Percentiles rank a stretch among this genome's conserved stretches.
phyloP scores from a whole-genome alignment of 345 rosid genomes.

The Eucalyptus victrix region DNA sequence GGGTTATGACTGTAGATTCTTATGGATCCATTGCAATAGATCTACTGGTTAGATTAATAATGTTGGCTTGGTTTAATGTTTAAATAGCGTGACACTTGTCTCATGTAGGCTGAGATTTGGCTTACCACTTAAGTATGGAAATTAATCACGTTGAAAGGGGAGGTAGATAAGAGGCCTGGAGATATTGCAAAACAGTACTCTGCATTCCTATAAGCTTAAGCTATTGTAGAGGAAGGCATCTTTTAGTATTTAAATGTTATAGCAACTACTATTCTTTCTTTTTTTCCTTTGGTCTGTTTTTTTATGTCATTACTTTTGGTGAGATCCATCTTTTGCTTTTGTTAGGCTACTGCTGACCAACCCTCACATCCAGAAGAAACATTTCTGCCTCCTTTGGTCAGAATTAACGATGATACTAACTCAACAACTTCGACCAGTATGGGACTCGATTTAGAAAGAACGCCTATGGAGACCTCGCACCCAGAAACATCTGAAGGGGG shows the following conservation, averaged over 20 bases:
- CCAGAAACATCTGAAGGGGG: slow-evolving; percentile 24
- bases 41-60: background rate
- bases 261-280: background rate
- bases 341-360: slow-evolving; percentile 46
- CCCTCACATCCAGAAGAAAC: slow-evolving; percentile 55
- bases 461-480: slow-evolving; percentile 23
- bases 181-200: background rate
- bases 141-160: background rate
- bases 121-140: background rate
- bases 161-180: background rate
- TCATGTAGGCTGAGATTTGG: background rate
- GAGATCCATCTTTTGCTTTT: background rate
- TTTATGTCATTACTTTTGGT: background rate
- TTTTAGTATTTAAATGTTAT: background rate
- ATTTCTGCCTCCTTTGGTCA: slow-evolving; percentile 14
- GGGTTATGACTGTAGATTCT: background rate
- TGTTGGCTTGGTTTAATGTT: background rate
- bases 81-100: background rate
- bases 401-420: slow-evolving; percentile 20
- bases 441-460: slow-evolving; percentile 40
- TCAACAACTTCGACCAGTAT: slow-evolving; percentile 44
- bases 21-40: background rate
- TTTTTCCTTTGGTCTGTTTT: background rate
- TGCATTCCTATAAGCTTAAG: background rate
- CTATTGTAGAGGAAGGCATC: background rate